Conservation (phyloP, 352 stramenopile genomes). For the Pythium aristosporum region DNA sequence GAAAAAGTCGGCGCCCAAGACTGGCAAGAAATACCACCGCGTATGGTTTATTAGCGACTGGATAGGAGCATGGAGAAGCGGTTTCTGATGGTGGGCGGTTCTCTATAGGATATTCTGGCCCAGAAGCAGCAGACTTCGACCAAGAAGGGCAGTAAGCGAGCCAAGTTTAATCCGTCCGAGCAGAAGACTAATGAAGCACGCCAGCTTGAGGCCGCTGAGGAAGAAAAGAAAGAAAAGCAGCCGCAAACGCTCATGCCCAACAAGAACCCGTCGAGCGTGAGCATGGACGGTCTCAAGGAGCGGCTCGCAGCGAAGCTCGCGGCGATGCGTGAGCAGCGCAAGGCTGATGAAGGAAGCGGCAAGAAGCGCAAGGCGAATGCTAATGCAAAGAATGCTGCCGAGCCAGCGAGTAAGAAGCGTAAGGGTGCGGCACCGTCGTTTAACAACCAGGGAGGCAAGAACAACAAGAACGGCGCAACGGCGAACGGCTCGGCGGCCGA, state of each 20-base stretch:
- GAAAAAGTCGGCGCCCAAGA: conserved; percentile 58
- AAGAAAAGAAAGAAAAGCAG: conserved; percentile 52
- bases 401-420: conserved; percentile 55
- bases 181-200: conserved; percentile 67
- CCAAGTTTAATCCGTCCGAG: conserved; percentile 63
- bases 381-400: conserved; percentile 27
- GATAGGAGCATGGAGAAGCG: not conserved
- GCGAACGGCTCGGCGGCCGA: conserved; percentile 26
- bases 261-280: conserved; percentile 41
- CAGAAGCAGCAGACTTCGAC: conserved; percentile 49
- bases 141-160: conserved; percentile 70
- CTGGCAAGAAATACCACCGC: conserved; percentile 73
- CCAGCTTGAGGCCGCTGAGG: conserved; percentile 44
- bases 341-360: conserved; percentile 57
- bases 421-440: conserved; percentile 37
- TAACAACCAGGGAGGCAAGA: conserved; percentile 39
- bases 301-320: conserved; percentile 70
- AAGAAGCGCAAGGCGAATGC: conserved; percentile 47
- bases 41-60: conserved; percentile 20
- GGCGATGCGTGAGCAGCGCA: conserved; percentile 69
- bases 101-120: conserved; percentile 49
- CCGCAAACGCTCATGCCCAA: conserved; percentile 37
- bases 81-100: not conserved
- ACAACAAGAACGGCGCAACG: conserved; percentile 25
- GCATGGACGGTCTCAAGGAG: conserved; percentile 62